A percentile compares a stretch with the other conserved stretches of the same genome.
phyloP scores from a whole-genome alignment of 345 rosid genomes.

The Excoecaria cochinchinensis region DNA sequence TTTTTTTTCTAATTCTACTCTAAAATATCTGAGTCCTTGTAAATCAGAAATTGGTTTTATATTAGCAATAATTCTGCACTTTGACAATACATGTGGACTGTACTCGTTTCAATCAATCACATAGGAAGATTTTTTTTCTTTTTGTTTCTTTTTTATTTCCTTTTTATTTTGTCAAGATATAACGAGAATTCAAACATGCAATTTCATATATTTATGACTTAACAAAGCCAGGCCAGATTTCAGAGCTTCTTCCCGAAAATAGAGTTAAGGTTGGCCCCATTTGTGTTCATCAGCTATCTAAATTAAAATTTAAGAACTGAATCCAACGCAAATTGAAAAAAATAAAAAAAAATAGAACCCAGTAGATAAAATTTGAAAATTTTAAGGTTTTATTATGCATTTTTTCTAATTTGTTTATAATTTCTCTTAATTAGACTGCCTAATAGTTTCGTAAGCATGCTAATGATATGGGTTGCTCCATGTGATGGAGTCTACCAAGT shows the following conservation, averaged over 20 bases:
- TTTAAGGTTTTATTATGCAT: neutral
- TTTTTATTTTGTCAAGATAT: neutral
- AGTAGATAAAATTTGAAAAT: too few relatives aligned
- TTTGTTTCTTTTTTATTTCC: too few relatives aligned
- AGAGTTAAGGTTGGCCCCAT: conserved; percentile 3
- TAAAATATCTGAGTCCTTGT: too few relatives aligned
- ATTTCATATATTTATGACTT: conserved; percentile 11
- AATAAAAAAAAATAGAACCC: too few relatives aligned
- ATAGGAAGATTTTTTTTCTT: too few relatives aligned
- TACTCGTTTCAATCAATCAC: too few relatives aligned
- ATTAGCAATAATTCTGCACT: too few relatives aligned
- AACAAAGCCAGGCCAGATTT: neutral
- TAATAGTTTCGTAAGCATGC: neutral
- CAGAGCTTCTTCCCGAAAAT: neutral
- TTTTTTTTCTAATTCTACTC: too few relatives aligned
- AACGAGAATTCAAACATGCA: conserved; percentile 9
- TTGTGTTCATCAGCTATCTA: neutral
- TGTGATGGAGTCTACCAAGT: neutral
- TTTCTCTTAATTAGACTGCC: neutral
- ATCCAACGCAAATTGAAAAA: too few relatives aligned
- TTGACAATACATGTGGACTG: too few relatives aligned
- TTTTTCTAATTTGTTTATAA: neutral
- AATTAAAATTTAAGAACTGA: too few relatives aligned
- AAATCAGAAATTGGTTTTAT: too few relatives aligned
- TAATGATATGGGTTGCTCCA: neutral